These are phyloP conservation scores for Cardamine chenopodiifolia DNA, from an alignment of 345 rosid genomes.

Conservation along the genomic window DNA sequence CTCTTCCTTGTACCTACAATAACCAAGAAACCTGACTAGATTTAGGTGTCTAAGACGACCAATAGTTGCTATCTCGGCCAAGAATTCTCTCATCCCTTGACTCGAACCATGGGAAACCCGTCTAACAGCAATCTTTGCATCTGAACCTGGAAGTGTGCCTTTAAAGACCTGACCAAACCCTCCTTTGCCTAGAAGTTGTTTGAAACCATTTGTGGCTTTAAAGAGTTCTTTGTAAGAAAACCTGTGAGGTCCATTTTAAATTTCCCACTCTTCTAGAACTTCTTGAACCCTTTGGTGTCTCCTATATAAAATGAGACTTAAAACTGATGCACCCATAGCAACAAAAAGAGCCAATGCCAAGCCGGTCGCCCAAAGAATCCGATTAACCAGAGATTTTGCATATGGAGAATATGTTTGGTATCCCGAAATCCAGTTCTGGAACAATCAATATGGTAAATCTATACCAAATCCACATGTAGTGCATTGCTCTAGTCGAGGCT, in stretches of 20 bases:
- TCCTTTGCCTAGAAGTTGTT: slow-evolving; percentile 44
- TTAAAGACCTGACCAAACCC: slow-evolving; percentile 49
- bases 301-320: slow-evolving; percentile 22
- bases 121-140: slow-evolving; percentile 43
- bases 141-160: slow-evolving; percentile 30
- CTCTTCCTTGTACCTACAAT: slow-evolving; percentile 52
- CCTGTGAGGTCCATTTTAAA: slow-evolving; percentile 48
- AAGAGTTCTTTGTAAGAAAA: slow-evolving; percentile 43
- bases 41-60: slow-evolving; percentile 49
- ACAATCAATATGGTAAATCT: not conserved
- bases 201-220: slow-evolving; percentile 42
- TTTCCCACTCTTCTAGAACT: slow-evolving; percentile 56
- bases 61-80: slow-evolving; percentile 46
- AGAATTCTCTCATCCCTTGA: slow-evolving; percentile 46
- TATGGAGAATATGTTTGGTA: slow-evolving; percentile 47
- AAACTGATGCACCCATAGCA: slow-evolving; percentile 22
- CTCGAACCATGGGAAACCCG: slow-evolving; percentile 36
- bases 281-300: slow-evolving; percentile 32
- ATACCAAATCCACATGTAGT: slow-evolving; percentile 53
- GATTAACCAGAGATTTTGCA: slow-evolving; percentile 17
- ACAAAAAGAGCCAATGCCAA: slow-evolving; percentile 44
- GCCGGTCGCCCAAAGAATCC: slow-evolving; percentile 26
- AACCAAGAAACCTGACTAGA: slow-evolving; percentile 53
- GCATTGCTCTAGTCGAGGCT: slow-evolving; percentile 50
- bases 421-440: slow-evolving; percentile 19